Evolutionary conservation across 2,329 filamentous ascomycete species (phyloP), one percentile per base, ranked within the genome.

Genomic region (Talaromyces sp.): DNA sequence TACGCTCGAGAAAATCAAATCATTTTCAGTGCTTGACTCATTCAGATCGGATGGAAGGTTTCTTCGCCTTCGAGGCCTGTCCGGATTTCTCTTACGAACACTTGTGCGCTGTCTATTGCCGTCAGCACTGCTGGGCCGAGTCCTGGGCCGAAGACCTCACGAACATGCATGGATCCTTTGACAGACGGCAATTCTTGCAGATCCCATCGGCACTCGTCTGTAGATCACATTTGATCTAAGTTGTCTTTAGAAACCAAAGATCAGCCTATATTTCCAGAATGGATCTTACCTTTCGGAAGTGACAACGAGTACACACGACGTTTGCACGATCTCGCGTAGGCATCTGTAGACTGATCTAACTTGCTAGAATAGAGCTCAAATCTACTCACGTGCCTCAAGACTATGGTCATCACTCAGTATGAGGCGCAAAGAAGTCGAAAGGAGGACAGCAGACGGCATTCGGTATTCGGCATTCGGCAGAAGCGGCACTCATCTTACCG

Each of bases 151-250:
- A 9, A 40, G 58, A 18, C 31, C 44, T 52, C 21, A 60, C 58
- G 40, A 11, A 60, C 58, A 60, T 25, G 58, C 58, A 60, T 52
- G 42, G 14, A 37, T 50, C 21, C 2, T 31, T 23, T 11, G 58
- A 60, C 5, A 52, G 44, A 52, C 44, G 58, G 44, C 58, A 52
- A 52, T 60, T 60, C 37, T 52, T 60, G 31, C 58, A 60, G 18
- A 60, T 25, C 2, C 58, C 58, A 14, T 40, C 58, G 8, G 12
- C 18, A n/a, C 58, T 60, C 33, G 31, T 60, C n/a, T 60, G 58
- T 25, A 60, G 18, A 48, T 60, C 44, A 60, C 58, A 60, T 60
- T 60, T 60, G 39, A 60, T 52, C 58, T 60, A 25, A 6, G 2
- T 21, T 14, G 28, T 8, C 18, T 12, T 39, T 60, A 52, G 44